These are phyloP conservation scores for Lodderomyces margitis DNA, from an alignment of 1,139 yeast species.

Conservation along the genomic window DNA sequence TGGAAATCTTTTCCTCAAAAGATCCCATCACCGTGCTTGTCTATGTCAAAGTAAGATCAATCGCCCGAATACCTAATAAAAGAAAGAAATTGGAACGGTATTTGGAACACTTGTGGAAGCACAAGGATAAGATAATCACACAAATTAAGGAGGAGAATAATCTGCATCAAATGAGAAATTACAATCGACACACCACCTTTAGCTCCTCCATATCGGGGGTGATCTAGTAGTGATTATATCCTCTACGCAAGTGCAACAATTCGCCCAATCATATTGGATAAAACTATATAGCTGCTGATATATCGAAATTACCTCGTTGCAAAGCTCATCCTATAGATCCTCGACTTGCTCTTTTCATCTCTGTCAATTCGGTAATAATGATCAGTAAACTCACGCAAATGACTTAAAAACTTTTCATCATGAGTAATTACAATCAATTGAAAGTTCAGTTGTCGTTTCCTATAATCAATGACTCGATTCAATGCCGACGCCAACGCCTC, in stretches of 20 bases:
- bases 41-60: slow-evolving; percentile 45
- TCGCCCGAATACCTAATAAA: slow-evolving; percentile 52
- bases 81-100: slow-evolving; percentile 61
- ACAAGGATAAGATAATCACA: slow-evolving; percentile 48
- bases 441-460: slow-evolving; percentile 81
- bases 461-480: slow-evolving; percentile 67
- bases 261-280: too few relatives aligned
- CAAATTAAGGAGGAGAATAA: slow-evolving; percentile 12
- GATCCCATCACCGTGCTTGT: slow-evolving; percentile 45
- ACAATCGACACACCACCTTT: slow-evolving; percentile 2
- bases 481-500: slow-evolving; percentile 84
- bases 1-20: slow-evolving; percentile 51
- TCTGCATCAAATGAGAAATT: slow-evolving; percentile 1
- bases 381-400: slow-evolving; percentile 91
- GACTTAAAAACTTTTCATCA: slow-evolving; percentile 84
- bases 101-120: slow-evolving; percentile 70
- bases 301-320: neutral
- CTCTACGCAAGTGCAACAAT: too few relatives aligned
- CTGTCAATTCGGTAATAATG: slow-evolving; percentile 81
- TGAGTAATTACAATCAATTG: slow-evolving; percentile 95
- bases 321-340: slow-evolving; percentile 43
- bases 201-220: neutral
- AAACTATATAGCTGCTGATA: too few relatives aligned
- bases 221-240: too few relatives aligned
- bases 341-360: slow-evolving; percentile 77